Evolutionary conservation across 1,284 basidiomycete species (phyloP), one percentile per base, ranked within the genome.

Genomic region (Melampsora americana): DNA sequence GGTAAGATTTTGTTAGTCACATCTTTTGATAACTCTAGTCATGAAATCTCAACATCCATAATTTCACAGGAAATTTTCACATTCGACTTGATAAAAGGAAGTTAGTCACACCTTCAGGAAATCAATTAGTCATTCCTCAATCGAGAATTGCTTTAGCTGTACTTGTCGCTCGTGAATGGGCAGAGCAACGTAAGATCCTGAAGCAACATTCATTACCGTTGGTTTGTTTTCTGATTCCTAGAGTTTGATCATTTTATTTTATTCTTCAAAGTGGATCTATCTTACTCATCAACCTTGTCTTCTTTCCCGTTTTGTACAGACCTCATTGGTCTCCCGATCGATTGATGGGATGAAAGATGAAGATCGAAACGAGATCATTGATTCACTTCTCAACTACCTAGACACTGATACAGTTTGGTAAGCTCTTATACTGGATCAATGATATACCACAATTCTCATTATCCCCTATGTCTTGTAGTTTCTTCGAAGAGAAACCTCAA

Each of bases 391-490:
- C 68, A 88, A 89, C 78, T 99, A 98, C 83, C 84, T 99, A 46
- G 91, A 97, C 79, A 98, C 95, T 2, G 96, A 99, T 82, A 95
- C 96, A 0, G 89, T 99, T 77, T 94, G 92, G 94, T 94, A 79
- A 76, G 86, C 80, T 78, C 59, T 23, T 53, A 23, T 53, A 5
- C 18, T 5, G 23, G 23, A 5, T 4, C 12, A 5, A 3, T 53
- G 50, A 53, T 20, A 2, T 5, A 20, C 50, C 5, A 53, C 4
- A 53, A 53, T 53, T 53, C 5, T 12, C 12, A 16, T 5, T 23
- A 53, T 53, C 18, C 23, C 4, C 50, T 53, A 35, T 35, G 18
- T 42, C 60, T 67, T 26, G 3, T 80, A 94, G 92, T 82, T 98
- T 94, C 84, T 90, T 92, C 78, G 88, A 92, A 81, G 87, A 91